Conservation (phyloP, 179 eudicot genomes). For the Spinacia oleracea region DNA sequence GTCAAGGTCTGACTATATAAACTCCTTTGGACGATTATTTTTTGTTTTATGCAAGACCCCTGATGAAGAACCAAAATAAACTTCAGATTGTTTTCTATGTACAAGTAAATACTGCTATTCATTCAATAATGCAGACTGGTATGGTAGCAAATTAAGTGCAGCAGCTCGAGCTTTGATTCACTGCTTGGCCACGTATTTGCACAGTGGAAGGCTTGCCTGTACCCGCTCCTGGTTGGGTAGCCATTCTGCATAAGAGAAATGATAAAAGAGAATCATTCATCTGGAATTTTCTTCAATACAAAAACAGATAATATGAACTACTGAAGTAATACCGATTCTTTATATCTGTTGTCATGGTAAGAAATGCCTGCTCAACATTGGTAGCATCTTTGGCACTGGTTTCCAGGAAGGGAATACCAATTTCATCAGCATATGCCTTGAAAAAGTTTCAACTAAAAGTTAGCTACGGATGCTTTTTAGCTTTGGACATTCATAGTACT, state of each 20-base stretch:
- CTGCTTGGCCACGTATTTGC: slow-evolving; percentile 23
- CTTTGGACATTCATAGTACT: background rate
- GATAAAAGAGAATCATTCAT: background rate
- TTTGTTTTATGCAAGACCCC: background rate
- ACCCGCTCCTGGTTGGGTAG: slow-evolving; percentile 26
- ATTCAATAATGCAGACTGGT: background rate
- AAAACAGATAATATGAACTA: background rate
- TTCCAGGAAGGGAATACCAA: slow-evolving; percentile 31
- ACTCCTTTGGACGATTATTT: background rate
- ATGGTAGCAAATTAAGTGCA: slow-evolving; percentile 22
- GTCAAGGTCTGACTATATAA: background rate
- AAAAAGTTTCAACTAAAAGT: background rate
- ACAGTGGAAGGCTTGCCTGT: slow-evolving; percentile 21
- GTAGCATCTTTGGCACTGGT: slow-evolving; percentile 33
- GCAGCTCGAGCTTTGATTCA: slow-evolving; percentile 27
- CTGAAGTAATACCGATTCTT: slow-evolving; percentile 22
- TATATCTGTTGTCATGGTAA: slow-evolving; percentile 30
- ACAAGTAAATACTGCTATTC: slow-evolving; percentile 1
- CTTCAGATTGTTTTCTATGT: slow-evolving; percentile 6
- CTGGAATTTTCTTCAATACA: background rate
- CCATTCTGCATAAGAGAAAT: slow-evolving; percentile 21
- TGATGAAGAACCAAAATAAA: background rate
- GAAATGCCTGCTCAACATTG: slow-evolving; percentile 32
- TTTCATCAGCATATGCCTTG: slow-evolving; percentile 30
- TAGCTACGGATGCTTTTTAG: background rate